Conservation (phyloP, 768 basidiomycete species). For the Tricholomella constricta region DNA sequence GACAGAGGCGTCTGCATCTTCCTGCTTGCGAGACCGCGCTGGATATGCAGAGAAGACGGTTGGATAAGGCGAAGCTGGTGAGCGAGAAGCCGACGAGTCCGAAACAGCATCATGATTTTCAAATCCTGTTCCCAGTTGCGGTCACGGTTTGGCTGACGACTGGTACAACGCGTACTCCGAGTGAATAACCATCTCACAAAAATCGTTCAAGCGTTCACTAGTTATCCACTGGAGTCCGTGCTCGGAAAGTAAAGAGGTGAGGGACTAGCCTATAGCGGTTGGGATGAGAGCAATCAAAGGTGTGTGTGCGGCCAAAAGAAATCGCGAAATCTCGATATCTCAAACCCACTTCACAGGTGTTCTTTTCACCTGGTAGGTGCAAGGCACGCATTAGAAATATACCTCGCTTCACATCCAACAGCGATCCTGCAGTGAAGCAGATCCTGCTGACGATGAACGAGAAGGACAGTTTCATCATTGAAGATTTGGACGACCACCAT, state of each 20-base stretch:
- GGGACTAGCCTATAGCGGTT: not conserved
- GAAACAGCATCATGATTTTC: too few species aligned
- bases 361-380: slow-evolving; percentile 64
- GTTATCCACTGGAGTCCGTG: too few species aligned
- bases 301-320: slow-evolving; percentile 9
- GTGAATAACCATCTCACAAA: too few species aligned
- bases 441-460: slow-evolving; percentile 84
- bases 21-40: not conserved
- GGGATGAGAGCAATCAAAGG: slow-evolving; percentile 69
- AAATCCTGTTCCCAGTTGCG: too few species aligned
- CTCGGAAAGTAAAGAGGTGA: not conserved
- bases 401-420: slow-evolving; percentile 25
- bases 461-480: slow-evolving; percentile 77
- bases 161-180: too few species aligned
- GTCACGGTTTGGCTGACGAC: too few species aligned
- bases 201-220: too few species aligned
- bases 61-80: not conserved
- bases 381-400: not conserved
- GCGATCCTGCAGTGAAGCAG: slow-evolving; percentile 89
- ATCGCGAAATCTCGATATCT: not conserved
- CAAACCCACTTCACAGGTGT: slow-evolving; percentile 44
- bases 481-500: slow-evolving; percentile 84
- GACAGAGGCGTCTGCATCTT: slow-evolving; percentile 28
- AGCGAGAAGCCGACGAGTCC: too few species aligned
- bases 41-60: not conserved